These are phyloP conservation scores for Pythium sp. DNA, from an alignment of 352 stramenopile species.

Conservation along the genomic window DNA sequence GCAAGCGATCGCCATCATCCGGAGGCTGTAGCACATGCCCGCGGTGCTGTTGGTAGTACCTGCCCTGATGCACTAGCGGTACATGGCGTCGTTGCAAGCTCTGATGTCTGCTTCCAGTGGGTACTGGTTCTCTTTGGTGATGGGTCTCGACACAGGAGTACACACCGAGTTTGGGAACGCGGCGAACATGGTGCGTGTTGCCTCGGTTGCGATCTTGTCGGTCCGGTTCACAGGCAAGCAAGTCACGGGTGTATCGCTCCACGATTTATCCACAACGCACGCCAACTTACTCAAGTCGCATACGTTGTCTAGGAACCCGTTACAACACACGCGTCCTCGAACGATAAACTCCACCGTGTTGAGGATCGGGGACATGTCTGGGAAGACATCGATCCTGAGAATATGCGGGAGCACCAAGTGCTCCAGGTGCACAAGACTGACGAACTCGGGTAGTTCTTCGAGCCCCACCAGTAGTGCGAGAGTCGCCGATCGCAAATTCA, in stretches of 20 bases:
- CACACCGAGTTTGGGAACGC: too few relatives aligned
- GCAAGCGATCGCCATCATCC: slow-evolving; percentile 32
- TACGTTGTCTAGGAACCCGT: neutral
- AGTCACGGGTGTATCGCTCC: too few relatives aligned
- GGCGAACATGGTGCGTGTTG: too few relatives aligned
- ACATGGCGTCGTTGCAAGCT: slow-evolving; percentile 14
- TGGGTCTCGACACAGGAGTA: too few relatives aligned
- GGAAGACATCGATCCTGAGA: slow-evolving; percentile 7
- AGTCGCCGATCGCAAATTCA: neutral
- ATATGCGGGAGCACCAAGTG: neutral
- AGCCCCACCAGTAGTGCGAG: neutral
- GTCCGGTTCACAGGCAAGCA: too few relatives aligned
- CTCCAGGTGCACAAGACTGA: neutral
- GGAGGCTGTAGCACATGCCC: slow-evolving; percentile 32
- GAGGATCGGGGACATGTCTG: slow-evolving; percentile 7
- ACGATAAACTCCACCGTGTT: slow-evolving; percentile 5
- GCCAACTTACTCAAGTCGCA: too few relatives aligned
- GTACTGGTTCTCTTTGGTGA: too few relatives aligned
- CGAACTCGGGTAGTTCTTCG: neutral
- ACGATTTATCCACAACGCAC: too few relatives aligned
- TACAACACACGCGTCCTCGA: slow-evolving; percentile 11
- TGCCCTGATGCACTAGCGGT: slow-evolving; percentile 11
- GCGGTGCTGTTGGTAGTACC: neutral
- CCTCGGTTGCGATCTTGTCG: too few relatives aligned
- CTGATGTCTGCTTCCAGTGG: too few relatives aligned